phyloP scores from a whole-genome alignment of 2,329 filamentous ascomycete species.

The Polychaeton citri region DNA sequence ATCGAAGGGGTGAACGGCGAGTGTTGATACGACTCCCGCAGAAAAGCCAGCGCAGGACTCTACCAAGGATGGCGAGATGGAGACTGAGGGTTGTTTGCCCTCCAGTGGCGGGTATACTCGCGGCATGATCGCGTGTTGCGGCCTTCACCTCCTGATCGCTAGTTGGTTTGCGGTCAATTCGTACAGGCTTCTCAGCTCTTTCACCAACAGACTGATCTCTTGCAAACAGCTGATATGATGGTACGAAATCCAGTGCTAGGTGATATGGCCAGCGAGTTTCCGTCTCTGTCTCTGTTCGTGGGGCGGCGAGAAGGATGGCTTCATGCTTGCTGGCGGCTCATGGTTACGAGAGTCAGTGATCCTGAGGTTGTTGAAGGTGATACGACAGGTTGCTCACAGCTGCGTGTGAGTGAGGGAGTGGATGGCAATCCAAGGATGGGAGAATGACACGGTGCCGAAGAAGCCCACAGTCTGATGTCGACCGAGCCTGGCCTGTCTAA shows the following conservation, averaged over 20 bases:
- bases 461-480: too few relatives aligned
- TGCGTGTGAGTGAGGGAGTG: too few relatives aligned
- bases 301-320: neutral
- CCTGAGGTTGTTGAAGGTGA: neutral
- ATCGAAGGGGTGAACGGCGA: conserved; percentile 84
- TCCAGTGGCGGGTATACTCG: conserved; percentile 37
- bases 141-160: neutral
- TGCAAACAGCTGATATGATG: neutral
- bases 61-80: conserved; percentile 62
- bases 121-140: conserved; percentile 24
- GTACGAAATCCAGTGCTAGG: neutral
- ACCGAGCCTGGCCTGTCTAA: too few relatives aligned
- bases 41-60: conserved; percentile 84
- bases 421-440: too few relatives aligned
- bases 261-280: neutral
- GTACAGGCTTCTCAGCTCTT: too few relatives aligned
- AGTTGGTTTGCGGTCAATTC: too few relatives aligned
- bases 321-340: neutral
- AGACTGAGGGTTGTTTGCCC: conserved; percentile 31
- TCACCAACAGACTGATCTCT: neutral
- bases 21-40: conserved; percentile 73
- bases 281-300: neutral
- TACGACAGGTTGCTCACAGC: too few relatives aligned
- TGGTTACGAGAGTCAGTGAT: neutral
- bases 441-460: too few relatives aligned